Evolutionary conservation across 78 protist genomes (phyloP).

Genomic region (Dictyostelium brefeldianum): DNA sequence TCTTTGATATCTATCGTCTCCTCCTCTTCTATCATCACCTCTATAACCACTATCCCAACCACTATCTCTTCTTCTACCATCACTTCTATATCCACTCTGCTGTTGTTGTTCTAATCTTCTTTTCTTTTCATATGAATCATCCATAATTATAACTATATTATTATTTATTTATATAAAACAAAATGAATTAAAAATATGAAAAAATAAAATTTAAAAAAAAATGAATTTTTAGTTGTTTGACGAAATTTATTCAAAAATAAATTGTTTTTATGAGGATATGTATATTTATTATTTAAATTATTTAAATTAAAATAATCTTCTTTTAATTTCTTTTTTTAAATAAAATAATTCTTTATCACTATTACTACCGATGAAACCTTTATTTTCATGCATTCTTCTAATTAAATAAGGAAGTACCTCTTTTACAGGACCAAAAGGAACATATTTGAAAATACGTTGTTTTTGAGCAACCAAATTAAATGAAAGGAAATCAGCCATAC

Average conservation of each 20-base stretch:
- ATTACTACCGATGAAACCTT: constrained; percentile 77
- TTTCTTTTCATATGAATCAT: constrained; percentile 23
- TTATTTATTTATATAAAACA: background rate
- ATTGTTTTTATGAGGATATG: background rate
- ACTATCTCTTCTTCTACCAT: background rate
- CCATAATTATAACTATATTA: background rate
- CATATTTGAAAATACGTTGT: constrained; percentile 80
- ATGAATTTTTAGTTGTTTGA: background rate
- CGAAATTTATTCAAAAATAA: background rate
- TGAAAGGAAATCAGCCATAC: constrained; percentile 80
- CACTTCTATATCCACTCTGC: background rate
- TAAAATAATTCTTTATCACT: constrained; percentile 51
- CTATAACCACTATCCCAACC: background rate
- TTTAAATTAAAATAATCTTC: constrained; percentile 50
- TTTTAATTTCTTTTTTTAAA: constrained; percentile 57
- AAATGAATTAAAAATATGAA: background rate
- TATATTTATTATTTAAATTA: background rate
- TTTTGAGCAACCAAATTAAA: constrained; percentile 29
- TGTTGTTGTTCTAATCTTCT: background rate
- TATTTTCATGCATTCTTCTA: constrained; percentile 86
- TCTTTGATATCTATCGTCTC: background rate
- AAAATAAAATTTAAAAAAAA: background rate
- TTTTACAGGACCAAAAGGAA: constrained; percentile 83
- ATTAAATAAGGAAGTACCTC: constrained; percentile 73
- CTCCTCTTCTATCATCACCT: constrained; percentile 2